Base-by-base conservation (phyloP, 345 rosid species). In the Theobroma cacao region DNA sequence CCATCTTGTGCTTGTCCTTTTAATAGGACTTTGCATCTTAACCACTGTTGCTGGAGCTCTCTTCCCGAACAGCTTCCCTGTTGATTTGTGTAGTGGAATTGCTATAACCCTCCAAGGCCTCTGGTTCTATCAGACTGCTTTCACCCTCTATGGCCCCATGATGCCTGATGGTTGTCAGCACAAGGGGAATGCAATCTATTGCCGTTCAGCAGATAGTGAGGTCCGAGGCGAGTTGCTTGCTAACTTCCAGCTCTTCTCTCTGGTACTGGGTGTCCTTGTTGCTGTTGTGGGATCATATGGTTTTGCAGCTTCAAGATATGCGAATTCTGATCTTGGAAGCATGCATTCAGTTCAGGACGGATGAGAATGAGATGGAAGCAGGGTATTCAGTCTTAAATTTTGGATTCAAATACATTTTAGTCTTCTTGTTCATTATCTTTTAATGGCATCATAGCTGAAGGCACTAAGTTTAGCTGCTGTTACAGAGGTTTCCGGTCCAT, bases 111-210 rank as follows among this genome's bases (percentile, higher is more conserved):
- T 96, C 31, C 99, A 96, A 81, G 99, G 99, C 77, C 92, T 96
- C 33, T 96, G 99, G 99, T 96, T 96, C 85, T 93, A 93, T 75
- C 99, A 93, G 82, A 93, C 99, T 5, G 98, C 98, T 80, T 93
- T 95, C 86, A 88, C 90, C 74, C 95, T 95, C 33, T 95, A 95
- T 67, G 99, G 99, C 48, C 92, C 97, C 76, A 92, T 90, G 97
- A 91, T 92, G 94, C 99, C 97, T 0, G 85, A 88, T 52, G 98
- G 99, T 7, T 95, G 97, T 80, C 74, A 8, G 72, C 85, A 91
- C 38, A 88, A 88, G 81, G 85, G 18, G 10, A 82, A 83, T 70
- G 43, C 71, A 13, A 86, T 95, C 31, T 59, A 45, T 6, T 95
- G 99, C 53, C 90, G 66, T 74, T 87, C 94, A 33, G 31, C 14